Conservation (phyloP, 768 basidiomycete species). For the Aureoboletus auriporus region DNA sequence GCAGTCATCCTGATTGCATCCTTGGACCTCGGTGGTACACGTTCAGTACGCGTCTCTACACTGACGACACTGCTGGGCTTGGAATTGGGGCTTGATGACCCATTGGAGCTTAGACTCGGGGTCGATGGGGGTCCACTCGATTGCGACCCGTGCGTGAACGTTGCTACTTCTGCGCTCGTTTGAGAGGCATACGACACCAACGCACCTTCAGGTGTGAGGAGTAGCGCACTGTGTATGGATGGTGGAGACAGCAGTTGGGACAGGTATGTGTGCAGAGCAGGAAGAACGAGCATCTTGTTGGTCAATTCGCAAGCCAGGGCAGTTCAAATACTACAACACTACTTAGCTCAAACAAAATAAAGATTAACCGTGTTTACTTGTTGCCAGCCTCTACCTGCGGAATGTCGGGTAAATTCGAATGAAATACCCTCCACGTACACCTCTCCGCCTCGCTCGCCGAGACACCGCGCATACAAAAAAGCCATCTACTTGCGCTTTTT, state of each 20-base stretch:
- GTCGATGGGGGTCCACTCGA: slow-evolving; percentile 8
- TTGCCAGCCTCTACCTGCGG: too few relatives aligned
- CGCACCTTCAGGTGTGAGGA: slow-evolving; percentile 72
- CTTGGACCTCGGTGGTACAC: slow-evolving; percentile 42
- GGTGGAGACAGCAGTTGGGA: slow-evolving; percentile 58
- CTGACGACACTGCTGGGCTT: slow-evolving; percentile 10
- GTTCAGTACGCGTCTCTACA: slow-evolving; percentile 2
- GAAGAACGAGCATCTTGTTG: slow-evolving; percentile 60
- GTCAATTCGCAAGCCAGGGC: not conserved
- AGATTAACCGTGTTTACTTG: too few relatives aligned
- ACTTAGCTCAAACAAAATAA: too few relatives aligned
- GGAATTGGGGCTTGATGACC: slow-evolving; percentile 4
- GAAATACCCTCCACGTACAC: too few relatives aligned
- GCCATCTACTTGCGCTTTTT: slow-evolving; percentile 70
- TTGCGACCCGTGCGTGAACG: slow-evolving; percentile 3
- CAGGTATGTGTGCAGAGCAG: slow-evolving; percentile 62
- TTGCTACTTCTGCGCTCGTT: slow-evolving; percentile 28
- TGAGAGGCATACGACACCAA: slow-evolving; percentile 60
- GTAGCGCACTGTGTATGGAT: slow-evolving; percentile 62
- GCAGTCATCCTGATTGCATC: slow-evolving; percentile 72
- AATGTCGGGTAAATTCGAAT: too few relatives aligned
- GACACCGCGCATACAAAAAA: too few relatives aligned
- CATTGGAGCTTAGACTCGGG: slow-evolving; percentile 10
- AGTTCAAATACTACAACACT: not conserved
- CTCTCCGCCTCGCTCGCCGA: too few relatives aligned